These are phyloP conservation scores for Paralagenidium karlingii DNA, from an alignment of 352 stramenopile species.

Conservation along the genomic window DNA sequence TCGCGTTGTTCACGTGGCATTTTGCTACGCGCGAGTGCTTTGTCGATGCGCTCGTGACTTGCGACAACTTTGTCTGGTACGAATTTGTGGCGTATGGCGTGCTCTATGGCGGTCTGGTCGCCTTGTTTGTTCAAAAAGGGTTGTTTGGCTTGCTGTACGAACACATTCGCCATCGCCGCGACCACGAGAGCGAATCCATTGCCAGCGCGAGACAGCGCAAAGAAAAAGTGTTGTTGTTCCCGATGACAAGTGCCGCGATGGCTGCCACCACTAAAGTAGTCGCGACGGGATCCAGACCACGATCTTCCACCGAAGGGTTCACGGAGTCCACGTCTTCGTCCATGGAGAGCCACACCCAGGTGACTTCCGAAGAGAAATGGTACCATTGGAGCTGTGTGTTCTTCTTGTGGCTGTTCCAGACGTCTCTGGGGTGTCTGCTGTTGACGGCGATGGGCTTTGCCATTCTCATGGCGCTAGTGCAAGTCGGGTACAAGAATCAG, in stretches of 20 bases:
- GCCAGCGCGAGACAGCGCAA: conserved; percentile 46
- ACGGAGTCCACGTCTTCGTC: conserved; percentile 23
- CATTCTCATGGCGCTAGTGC: conserved; percentile 37
- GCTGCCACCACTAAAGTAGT: no score
- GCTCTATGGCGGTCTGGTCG: conserved; percentile 36
- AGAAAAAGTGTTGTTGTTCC: conserved; percentile 63
- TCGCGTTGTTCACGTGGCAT: conserved; percentile 30
- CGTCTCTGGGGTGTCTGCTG: conserved; percentile 18
- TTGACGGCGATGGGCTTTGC: conserved; percentile 26
- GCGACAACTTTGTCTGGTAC: conserved; percentile 30
- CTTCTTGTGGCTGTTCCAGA: conserved; percentile 20
- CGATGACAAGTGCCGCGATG: background rate
- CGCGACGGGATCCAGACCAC: no score
- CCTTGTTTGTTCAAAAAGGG: conserved; percentile 24
- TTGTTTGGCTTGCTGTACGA: conserved; percentile 26
- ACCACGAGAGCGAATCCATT: conserved; percentile 45
- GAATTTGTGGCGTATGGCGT: conserved; percentile 30
- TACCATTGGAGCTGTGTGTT: conserved; percentile 51
- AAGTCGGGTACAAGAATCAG: conserved; percentile 27
- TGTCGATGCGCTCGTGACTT: conserved; percentile 41
- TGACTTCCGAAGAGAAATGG: conserved; percentile 67
- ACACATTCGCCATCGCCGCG: conserved; percentile 40
- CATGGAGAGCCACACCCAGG: conserved; percentile 26
- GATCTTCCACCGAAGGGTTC: no score
- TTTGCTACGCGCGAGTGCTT: conserved; percentile 47